Percentiles rank a stretch among this genome's conserved stretches.
These are phyloP conservation scores for Mucor lusitanicus DNA, from an alignment of 371 early-diverging fungal genomes.

Conservation along the genomic window DNA sequence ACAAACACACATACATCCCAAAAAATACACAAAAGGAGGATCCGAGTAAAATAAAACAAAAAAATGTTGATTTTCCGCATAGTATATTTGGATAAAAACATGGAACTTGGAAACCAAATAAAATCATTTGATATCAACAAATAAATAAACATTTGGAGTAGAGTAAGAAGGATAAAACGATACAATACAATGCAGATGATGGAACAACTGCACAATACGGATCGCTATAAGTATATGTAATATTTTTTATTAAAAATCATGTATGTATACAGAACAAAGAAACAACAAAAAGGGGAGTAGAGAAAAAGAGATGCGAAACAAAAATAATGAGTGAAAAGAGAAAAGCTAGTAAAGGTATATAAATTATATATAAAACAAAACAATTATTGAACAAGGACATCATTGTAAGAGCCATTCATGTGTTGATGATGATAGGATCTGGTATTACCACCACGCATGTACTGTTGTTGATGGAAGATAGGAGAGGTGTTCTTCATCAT, in stretches of 20 bases:
- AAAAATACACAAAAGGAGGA: not conserved
- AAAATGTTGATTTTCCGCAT: not conserved
- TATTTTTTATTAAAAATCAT: slow-evolving; percentile 8
- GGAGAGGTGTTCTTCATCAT: slow-evolving; percentile 6
- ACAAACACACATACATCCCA: not conserved
- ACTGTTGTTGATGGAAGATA: slow-evolving; percentile 8
- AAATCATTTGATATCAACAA: slow-evolving; percentile 7
- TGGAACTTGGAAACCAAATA: not conserved
- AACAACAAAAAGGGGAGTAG: not conserved
- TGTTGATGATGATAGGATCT: not conserved
- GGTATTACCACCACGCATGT: not conserved
- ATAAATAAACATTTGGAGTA: not conserved
- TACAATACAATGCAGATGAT: not conserved
- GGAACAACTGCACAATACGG: not conserved
- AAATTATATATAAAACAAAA: not conserved
- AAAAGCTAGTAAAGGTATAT: slow-evolving; percentile 2
- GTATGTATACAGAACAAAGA: slow-evolving; percentile 1
- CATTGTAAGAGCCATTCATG: not conserved
- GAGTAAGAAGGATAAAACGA: not conserved
- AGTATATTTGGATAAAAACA: not conserved
- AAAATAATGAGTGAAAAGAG: not conserved
- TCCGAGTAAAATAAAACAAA: slow-evolving; percentile 3
- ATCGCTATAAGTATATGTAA: not conserved
- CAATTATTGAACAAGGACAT: slow-evolving; percentile 16
- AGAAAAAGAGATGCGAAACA: slow-evolving; percentile 4